phyloP scores from a whole-genome alignment of 2,329 filamentous ascomycete species.

The Phialophora tarda region DNA sequence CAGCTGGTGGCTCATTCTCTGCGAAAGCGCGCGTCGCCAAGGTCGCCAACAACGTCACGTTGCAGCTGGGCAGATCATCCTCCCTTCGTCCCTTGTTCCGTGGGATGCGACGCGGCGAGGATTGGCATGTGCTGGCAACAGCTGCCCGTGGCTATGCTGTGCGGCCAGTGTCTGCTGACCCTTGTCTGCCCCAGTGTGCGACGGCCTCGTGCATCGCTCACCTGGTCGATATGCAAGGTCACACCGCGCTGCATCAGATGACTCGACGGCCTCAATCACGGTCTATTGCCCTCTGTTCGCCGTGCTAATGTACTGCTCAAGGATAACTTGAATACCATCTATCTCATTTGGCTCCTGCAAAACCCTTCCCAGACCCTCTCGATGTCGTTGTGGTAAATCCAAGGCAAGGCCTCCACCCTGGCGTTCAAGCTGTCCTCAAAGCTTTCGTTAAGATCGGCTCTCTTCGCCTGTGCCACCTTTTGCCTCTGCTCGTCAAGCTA shows the following conservation, averaged over 20 bases:
- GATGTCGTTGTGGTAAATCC: conserved; percentile 54
- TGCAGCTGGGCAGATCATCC: neutral
- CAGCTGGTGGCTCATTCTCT: conserved; percentile 1
- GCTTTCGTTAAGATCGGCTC: conserved; percentile 36
- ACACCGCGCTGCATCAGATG: neutral
- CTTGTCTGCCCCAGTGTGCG: no score
- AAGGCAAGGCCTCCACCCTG: conserved; percentile 46
- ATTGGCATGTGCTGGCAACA: neutral
- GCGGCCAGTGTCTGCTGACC: neutral
- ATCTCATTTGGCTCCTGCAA: neutral
- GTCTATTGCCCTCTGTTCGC: neutral
- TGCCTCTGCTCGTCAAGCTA: conserved; percentile 42
- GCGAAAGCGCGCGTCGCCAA: neutral
- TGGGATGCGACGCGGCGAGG: no score
- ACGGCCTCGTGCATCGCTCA: neutral
- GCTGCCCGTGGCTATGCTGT: neutral
- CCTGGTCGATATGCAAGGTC: neutral
- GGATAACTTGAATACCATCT: neutral
- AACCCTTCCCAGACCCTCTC: conserved; percentile 44
- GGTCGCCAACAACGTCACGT: no score
- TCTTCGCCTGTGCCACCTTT: conserved; percentile 33
- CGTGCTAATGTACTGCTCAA: neutral
- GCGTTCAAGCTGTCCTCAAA: conserved; percentile 43
- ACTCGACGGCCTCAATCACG: neutral
- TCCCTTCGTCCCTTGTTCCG: no score